Percentiles rank a stretch among this genome's conserved stretches.
phyloP scores from a whole-genome alignment of 306 rosid genomes.

The Quercus glauca region DNA sequence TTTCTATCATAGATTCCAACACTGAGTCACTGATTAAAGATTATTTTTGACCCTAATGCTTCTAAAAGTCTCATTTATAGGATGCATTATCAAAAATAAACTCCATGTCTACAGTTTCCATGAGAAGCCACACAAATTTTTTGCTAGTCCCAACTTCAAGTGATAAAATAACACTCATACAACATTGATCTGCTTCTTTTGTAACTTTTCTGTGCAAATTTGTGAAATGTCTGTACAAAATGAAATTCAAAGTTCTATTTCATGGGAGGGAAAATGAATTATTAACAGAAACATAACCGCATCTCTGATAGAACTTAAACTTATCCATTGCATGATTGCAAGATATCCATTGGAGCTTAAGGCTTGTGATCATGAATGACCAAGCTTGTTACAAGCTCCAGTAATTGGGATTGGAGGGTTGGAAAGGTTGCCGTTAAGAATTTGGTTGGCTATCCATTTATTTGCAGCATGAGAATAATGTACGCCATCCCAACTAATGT shows the following conservation, averaged over 20 bases:
- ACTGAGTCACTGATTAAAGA: too few species aligned
- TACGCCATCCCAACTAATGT: slow-evolving; percentile 21
- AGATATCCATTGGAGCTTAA: neutral
- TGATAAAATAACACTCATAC: neutral
- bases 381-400: neutral
- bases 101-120: too few species aligned
- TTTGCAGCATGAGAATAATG: slow-evolving; percentile 32
- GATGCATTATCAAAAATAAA: too few species aligned
- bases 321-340: neutral
- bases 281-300: too few species aligned
- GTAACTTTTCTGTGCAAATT: neutral
- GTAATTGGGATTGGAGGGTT: slow-evolving; percentile 7
- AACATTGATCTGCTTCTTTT: neutral
- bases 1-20: too few species aligned
- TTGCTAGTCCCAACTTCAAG: neutral
- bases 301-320: too few species aligned
- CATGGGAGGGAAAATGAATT: too few species aligned
- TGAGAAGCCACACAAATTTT: neutral
- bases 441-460: slow-evolving; percentile 11
- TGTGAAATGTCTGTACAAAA: neutral
- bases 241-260: neutral
- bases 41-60: neutral
- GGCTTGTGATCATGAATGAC: neutral
- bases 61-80: too few species aligned
- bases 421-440: slow-evolving; percentile 17